Percentiles rank a stretch among this genome's conserved stretches.
Conservation (phyloP, 371 early-diverging fungal species). For the Mucor velutinosus region DNA sequence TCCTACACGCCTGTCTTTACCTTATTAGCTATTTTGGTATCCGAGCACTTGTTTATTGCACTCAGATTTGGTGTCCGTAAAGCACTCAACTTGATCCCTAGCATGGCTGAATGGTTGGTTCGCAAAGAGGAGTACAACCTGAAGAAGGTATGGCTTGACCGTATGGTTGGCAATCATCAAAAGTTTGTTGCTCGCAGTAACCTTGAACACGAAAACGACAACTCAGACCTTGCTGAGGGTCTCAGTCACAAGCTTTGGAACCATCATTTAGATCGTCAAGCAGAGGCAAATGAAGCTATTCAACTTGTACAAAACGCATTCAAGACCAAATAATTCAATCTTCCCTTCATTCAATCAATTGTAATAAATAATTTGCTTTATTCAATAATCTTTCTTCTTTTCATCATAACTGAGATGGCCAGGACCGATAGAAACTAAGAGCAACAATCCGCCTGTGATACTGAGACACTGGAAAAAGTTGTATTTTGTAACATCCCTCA, state of each 20-base stretch:
- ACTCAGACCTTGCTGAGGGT: conserved; percentile 13
- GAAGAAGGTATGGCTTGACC: conserved; percentile 45
- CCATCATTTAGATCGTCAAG: conserved; percentile 16
- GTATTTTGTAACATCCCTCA: conserved; percentile 90
- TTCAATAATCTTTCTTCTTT: conserved; percentile 65
- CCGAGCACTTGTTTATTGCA: conserved; percentile 49
- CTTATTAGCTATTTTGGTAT: conserved; percentile 39
- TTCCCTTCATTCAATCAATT: not conserved
- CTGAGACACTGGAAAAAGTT: conserved; percentile 97
- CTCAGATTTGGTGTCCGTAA: conserved; percentile 32
- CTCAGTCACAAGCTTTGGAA: conserved; percentile 19
- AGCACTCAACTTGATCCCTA: conserved; percentile 35
- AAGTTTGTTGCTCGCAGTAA: conserved; percentile 10
- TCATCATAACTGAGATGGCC: conserved; percentile 91
- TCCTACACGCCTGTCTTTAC: conserved; percentile 46
- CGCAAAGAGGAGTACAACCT: conserved; percentile 44
- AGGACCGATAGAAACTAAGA: conserved; percentile 88
- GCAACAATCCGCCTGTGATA: conserved; percentile 90
- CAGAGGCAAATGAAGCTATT: conserved; percentile 7
- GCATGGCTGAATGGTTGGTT: conserved; percentile 37
- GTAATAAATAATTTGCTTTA: not conserved
- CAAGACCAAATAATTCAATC: conserved; percentile 18
- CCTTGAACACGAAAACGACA: not conserved
- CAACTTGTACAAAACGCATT: conserved; percentile 23
- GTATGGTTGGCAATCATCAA: conserved; percentile 22